phyloP scores from a whole-genome alignment of 805 yeast genomes.

The Wickerhamomyces queroliae region DNA sequence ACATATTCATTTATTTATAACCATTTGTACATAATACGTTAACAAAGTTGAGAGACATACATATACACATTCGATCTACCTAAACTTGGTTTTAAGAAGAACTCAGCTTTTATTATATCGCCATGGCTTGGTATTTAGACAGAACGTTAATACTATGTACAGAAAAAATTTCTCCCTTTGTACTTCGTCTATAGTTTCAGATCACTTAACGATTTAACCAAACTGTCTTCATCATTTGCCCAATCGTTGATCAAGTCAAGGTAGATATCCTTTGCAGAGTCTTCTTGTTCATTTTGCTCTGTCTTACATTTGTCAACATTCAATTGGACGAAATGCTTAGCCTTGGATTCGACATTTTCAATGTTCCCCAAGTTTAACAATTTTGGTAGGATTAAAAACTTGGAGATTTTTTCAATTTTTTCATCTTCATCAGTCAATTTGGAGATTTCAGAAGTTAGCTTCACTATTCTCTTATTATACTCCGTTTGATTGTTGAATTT shows the following conservation, averaged over 20 bases:
- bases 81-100: no score
- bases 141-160: no score
- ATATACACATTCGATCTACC: neutral
- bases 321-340: neutral
- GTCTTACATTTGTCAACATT: neutral
- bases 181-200: neutral
- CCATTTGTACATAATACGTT: neutral
- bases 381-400: slow-evolving; percentile 3
- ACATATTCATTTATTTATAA: no score
- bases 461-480: neutral
- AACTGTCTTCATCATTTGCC: slow-evolving; percentile 5
- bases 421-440: neutral
- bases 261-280: slow-evolving; percentile 3
- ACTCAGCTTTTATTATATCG: no score
- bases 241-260: slow-evolving; percentile 13
- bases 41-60: neutral
- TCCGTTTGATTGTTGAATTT: slow-evolving; percentile 4
- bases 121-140: no score
- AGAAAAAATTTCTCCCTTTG: no score
- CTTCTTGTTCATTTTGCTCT: neutral
- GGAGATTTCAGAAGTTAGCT: neutral
- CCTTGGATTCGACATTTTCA: neutral
- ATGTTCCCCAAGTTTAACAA: neutral
- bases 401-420: slow-evolving; percentile 1
- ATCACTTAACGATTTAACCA: neutral